Conservation (phyloP, 2,329 filamentous ascomycete species). For the Xylaria sp. region DNA sequence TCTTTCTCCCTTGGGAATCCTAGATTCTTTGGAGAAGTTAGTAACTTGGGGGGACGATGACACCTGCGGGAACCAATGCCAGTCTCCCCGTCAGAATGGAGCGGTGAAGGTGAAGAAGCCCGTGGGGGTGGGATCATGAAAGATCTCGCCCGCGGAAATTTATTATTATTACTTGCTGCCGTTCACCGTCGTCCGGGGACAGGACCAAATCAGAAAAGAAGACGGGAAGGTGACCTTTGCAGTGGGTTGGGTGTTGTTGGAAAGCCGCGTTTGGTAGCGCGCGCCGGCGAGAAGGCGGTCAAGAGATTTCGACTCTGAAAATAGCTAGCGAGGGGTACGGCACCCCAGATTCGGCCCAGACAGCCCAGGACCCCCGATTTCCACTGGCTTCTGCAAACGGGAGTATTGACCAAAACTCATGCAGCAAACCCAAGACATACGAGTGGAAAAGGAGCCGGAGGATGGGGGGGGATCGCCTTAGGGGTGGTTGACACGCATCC, state of each 20-base stretch:
- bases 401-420: slow-evolving; percentile 20
- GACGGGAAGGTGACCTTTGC: slow-evolving; percentile 3
- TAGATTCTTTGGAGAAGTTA: slow-evolving; percentile 15
- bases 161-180: slow-evolving; percentile 1
- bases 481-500: slow-evolving; percentile 8
- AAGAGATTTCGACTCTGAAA: slow-evolving; percentile 28
- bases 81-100: slow-evolving; percentile 26
- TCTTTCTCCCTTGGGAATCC: slow-evolving; percentile 20
- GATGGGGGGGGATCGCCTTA: neutral
- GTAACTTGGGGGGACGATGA: slow-evolving; percentile 10
- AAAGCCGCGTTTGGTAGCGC: slow-evolving; percentile 22
- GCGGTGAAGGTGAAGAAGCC: slow-evolving; percentile 30
- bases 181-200: slow-evolving; percentile 14
- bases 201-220: slow-evolving; percentile 21
- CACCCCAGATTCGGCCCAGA: slow-evolving; percentile 9
- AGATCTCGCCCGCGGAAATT: slow-evolving; percentile 8
- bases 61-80: slow-evolving; percentile 23
- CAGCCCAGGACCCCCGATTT: slow-evolving; percentile 16
- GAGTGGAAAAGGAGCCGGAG: slow-evolving; percentile 1
- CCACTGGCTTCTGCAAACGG: slow-evolving; percentile 20
- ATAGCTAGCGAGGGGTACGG: slow-evolving; percentile 12
- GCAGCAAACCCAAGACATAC: slow-evolving; percentile 15
- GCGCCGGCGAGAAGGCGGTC: slow-evolving; percentile 38
- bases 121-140: slow-evolving; percentile 14
- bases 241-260: slow-evolving; percentile 21